phyloP scores from a whole-genome alignment of 2,329 filamentous ascomycete species.

The Ceratocystis colombiana region DNA sequence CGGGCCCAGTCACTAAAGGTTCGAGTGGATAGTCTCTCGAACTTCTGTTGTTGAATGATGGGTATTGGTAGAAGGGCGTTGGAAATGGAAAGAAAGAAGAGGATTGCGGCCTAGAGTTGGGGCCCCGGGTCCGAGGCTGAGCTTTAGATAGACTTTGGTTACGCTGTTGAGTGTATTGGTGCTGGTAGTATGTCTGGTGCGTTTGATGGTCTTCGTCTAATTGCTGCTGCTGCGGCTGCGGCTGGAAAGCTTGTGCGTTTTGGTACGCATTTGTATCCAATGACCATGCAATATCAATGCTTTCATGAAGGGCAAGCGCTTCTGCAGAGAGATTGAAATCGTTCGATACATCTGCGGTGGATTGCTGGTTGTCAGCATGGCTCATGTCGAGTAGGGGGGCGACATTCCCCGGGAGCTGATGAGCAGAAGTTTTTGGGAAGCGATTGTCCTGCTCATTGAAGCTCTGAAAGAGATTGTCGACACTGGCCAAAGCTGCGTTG shows the following conservation, averaged over 20 bases:
- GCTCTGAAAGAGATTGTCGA: not conserved
- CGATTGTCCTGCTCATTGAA: not conserved
- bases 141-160: not conserved
- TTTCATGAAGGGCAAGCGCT: not conserved
- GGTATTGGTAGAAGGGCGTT: not conserved
- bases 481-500: too few relatives aligned
- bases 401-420: too few relatives aligned
- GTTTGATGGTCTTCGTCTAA: not conserved
- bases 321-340: not conserved
- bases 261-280: not conserved
- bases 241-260: not conserved
- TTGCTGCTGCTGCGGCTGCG: not conserved
- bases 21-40: too few relatives aligned
- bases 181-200: not conserved
- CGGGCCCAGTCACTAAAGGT: not conserved
- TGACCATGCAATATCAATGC: not conserved
- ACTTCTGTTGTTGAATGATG: too few relatives aligned
- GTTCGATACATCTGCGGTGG: not conserved
- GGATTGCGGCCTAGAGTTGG: not conserved
- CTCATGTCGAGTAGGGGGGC: not conserved
- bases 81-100: not conserved
- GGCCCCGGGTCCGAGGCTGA: not conserved
- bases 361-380: not conserved
- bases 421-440: not conserved
- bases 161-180: conserved; percentile 3